Evolutionary conservation across 2,329 filamentous ascomycete genomes (phyloP).

Genomic region (Colletotrichum shisoi): DNA sequence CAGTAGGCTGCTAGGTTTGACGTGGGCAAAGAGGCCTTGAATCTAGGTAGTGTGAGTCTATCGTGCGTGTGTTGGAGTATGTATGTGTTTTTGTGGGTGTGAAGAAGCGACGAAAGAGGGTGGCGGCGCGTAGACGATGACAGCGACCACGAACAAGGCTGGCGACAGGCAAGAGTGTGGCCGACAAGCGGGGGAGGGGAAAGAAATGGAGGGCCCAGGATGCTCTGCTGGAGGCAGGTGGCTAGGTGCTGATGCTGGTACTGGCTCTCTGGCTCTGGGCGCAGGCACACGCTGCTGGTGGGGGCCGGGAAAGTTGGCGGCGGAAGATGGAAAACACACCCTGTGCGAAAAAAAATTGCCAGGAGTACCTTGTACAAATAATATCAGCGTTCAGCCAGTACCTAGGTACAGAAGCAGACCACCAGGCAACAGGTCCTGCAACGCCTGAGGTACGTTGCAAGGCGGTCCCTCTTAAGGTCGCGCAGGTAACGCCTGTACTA

Average conservation of each 20-base stretch:
- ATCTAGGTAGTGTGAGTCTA: neutral
- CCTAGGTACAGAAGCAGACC: neutral
- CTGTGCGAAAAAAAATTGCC: slow-evolving; percentile 5
- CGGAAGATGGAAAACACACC: neutral
- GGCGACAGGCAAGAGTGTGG: slow-evolving; percentile 11
- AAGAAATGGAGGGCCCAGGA: slow-evolving; percentile 32
- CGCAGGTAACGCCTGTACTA: neutral
- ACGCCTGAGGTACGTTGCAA: too few species aligned
- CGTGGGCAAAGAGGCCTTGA: neutral
- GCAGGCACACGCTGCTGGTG: slow-evolving; percentile 3
- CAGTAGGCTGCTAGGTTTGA: neutral
- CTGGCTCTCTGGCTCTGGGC: slow-evolving; percentile 6
- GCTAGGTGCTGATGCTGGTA: slow-evolving; percentile 1
- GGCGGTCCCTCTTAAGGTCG: too few species aligned
- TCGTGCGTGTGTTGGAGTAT: neutral
- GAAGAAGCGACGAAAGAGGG: neutral
- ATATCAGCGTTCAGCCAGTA: neutral
- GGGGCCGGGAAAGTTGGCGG: slow-evolving; percentile 6
- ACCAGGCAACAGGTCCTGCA: neutral
- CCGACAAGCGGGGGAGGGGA: slow-evolving; percentile 33
- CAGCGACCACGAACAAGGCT: slow-evolving; percentile 21
- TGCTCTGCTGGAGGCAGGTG: slow-evolving; percentile 12
- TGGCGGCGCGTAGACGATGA: slow-evolving; percentile 4
- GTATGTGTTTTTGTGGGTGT: neutral
- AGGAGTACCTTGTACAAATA: neutral